Base-by-base conservation (phyloP, 192 early-diverging fungal species). In the Gaertneriomyces semiglobifer region DNA sequence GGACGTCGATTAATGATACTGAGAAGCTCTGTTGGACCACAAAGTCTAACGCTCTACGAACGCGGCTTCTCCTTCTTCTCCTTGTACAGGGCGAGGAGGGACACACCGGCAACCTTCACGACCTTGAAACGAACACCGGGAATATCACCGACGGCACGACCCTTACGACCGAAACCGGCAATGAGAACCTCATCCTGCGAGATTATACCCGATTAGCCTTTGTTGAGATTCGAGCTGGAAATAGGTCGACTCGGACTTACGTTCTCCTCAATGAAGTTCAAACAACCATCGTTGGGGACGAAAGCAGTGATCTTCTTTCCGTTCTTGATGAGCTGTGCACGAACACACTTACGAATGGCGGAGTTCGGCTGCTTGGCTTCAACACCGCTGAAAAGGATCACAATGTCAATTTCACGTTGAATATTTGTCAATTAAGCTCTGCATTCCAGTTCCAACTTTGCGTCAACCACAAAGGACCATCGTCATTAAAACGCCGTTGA, bases 361-460 rank as follows among this genome's bases (percentile, higher is more conserved):
- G 97, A 99, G 92, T 99, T 99, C 79, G 97, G 97, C 83, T 99
- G 97, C 84, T 99, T 99, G 80, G 97, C 94, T 88, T 99, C 97
- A 77, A 99, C 93, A 92, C 95, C 97, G 82, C 89, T 91, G 70
- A 33, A 33, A 33, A 2, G 25, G 2, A 33, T 33, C 25, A 33
- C 25, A 33, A 33, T 33, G 25, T 33, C 25, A 33, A 33, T 33
- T 33, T 2, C 25, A 33, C 25, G 25, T 33, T 33, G 25, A 33
- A 33, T 33, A 33, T 33, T 0, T 33, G 25, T 33, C 25, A 33
- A 33, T 33, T 2, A 33, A 33, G 25, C 25, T 2, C 25, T 33
- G 25, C 25, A 33, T 33, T 33, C 25, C 25, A 33, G 2, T 33
- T 33, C 25, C 25, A 33, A 33, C 25, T 33, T 33, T 33, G 25